These are phyloP conservation scores for Comarum palustre DNA, from an alignment of 306 rosid genomes.

Conservation along the genomic window DNA sequence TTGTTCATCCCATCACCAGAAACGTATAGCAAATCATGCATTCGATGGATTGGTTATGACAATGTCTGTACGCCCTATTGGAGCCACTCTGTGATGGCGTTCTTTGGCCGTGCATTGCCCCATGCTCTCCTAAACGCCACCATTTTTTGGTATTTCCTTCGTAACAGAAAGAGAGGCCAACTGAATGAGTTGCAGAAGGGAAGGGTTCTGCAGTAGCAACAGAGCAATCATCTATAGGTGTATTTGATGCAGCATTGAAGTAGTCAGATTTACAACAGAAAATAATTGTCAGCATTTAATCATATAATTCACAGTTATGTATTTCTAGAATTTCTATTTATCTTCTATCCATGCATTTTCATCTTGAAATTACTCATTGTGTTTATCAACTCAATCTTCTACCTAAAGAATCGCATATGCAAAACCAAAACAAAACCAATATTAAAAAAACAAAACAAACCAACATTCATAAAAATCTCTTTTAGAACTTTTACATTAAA, in stretches of 20 bases:
- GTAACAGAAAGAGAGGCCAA: slow-evolving; percentile 14
- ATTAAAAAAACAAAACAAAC: no score
- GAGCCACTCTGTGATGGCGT: slow-evolving; percentile 26
- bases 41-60: slow-evolving; percentile 27
- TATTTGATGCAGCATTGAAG: neutral
- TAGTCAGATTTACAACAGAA: neutral
- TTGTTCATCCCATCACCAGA: slow-evolving; percentile 28
- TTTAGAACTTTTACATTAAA: no score
- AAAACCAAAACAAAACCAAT: no score
- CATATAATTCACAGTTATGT: no score
- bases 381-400: no score
- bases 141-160: slow-evolving; percentile 1
- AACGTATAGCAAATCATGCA: slow-evolving; percentile 28
- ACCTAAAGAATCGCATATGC: no score
- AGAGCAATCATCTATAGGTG: neutral
- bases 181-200: slow-evolving; percentile 1
- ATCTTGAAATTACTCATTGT: no score
- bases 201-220: neutral
- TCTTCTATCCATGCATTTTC: no score
- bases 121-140: slow-evolving; percentile 1
- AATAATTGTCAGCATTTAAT: no score
- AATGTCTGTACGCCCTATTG: slow-evolving; percentile 23
- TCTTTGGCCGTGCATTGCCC: neutral
- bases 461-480: no score
- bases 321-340: no score